A percentile compares a stretch with the other conserved stretches of the same genome.
These are phyloP conservation scores for Cyclotella baltica DNA, from an alignment of 108 stramenopile genomes.

Conservation along the genomic window DNA sequence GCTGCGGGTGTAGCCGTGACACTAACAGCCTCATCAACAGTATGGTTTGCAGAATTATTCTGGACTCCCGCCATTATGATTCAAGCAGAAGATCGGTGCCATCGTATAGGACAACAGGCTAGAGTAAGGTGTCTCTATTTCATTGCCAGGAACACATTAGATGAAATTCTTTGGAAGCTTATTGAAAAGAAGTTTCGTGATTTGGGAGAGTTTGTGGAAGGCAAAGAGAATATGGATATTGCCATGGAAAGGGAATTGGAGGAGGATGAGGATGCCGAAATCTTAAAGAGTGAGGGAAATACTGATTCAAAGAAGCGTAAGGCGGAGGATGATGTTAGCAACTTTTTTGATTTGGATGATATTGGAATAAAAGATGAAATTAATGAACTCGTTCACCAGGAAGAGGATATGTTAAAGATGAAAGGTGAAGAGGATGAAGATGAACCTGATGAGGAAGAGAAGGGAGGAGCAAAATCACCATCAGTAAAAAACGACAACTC, in stretches of 20 bases:
- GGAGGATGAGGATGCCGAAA: slow-evolving; percentile 55
- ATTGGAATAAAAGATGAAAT: slow-evolving; percentile 69
- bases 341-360: slow-evolving; percentile 51
- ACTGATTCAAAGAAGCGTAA: slow-evolving; percentile 44
- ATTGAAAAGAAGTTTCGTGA: slow-evolving; percentile 87
- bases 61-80: slow-evolving; percentile 97
- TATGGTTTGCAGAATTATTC: slow-evolving; percentile 97
- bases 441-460: slow-evolving; percentile 47
- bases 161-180: slow-evolving; percentile 89
- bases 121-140: slow-evolving; percentile 91
- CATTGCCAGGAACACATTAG: slow-evolving; percentile 83
- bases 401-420: slow-evolving; percentile 67
- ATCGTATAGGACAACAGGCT: slow-evolving; percentile 95
- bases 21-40: slow-evolving; percentile 95
- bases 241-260: slow-evolving; percentile 61
- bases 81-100: slow-evolving; percentile 97
- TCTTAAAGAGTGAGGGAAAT: slow-evolving; percentile 43
- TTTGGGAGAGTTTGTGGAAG: slow-evolving; percentile 92
- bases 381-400: slow-evolving; percentile 71
- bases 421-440: slow-evolving; percentile 61
- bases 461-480: slow-evolving; percentile 7
- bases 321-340: slow-evolving; percentile 43
- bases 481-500: neutral
- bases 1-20: slow-evolving; percentile 98
- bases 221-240: slow-evolving; percentile 85